Evolutionary conservation across 2,329 filamentous ascomycete species (phyloP).

Genomic region (Aureobasidium melanogenum): DNA sequence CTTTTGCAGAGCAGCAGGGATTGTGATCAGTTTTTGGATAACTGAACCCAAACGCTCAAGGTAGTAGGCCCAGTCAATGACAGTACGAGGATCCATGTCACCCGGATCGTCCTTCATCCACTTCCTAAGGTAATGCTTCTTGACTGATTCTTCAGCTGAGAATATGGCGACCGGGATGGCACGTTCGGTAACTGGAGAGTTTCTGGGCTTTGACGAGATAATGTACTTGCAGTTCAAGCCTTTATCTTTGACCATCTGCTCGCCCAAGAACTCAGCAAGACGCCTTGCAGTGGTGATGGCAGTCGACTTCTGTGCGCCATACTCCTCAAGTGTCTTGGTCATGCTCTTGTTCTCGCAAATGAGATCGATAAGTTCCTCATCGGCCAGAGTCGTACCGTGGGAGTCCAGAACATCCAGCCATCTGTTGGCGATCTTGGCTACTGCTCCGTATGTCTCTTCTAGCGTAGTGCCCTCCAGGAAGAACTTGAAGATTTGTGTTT

Average conservation of each 20-base stretch:
- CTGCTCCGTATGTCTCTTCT: constrained; percentile 78
- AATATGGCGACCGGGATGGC: constrained; percentile 96
- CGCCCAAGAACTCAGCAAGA: constrained; percentile 88
- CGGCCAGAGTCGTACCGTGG: constrained; percentile 79
- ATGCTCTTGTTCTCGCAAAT: constrained; percentile 99
- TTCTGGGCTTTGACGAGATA: constrained; percentile 78
- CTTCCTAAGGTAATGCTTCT: constrained; percentile 81
- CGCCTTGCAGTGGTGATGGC: constrained; percentile 98
- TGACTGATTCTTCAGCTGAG: constrained; percentile 81
- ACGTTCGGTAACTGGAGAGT: constrained; percentile 87
- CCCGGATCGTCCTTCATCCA: constrained; percentile 91
- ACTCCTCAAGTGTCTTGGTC: constrained; percentile 94
- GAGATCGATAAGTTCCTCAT: constrained; percentile 97
- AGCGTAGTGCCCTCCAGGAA: constrained; percentile 88
- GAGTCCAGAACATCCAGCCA: constrained; percentile 94
- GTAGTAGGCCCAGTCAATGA: constrained; percentile 98
- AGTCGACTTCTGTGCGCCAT: constrained; percentile 89
- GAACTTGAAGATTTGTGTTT: constrained; percentile 98
- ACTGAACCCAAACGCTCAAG: constrained; percentile 90
- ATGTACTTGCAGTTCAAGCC: constrained; percentile 99
- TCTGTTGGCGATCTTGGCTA: constrained; percentile 88
- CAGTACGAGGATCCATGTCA: constrained; percentile 78
- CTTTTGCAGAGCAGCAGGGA: constrained; percentile 92
- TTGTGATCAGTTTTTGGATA: constrained; percentile 98
- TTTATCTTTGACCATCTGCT: constrained; percentile 99